Evolutionary conservation across 257 asterid species (phyloP), one percentile per base, ranked within the genome.

Genomic region (Solanum tarijense): DNA sequence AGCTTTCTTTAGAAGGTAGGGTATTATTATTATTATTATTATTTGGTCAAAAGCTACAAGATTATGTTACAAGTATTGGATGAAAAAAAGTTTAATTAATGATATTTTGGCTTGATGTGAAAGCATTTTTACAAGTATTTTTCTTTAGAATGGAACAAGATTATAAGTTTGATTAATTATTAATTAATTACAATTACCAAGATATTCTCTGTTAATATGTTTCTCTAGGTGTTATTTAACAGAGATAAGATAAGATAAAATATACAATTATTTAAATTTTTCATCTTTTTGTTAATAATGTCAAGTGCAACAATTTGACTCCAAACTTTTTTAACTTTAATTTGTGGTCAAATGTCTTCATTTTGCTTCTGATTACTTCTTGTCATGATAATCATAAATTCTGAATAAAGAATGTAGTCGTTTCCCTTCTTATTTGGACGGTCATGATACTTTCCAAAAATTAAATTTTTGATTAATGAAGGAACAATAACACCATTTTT

Each of bases 161-260:
- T 14, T 46, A 16, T 32, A 78, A 8, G 27, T 46, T 46, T 48
- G 60, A 48, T 82, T 82, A 18, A 82, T 20, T 48, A 48, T 20
- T 18, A 62, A 13, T 69, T 71, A 23, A 75, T 41, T 87, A 79
- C 91, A 87, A 18, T 20, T 27, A 36, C 88, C 92, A 87, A 90
- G 86, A 89, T 89, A 89, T 89, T 89, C 91, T 38, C 27, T 71
- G 84, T 34, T 89, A 83, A 73, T 74, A 89, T 52, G 87, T 65
- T 74, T 89, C 92, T 91, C 92, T 89, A 86, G 91, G 92, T 89
- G 21, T 91, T 91, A 87, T 85, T 91, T 85, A 87, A 66, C 89
- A 91, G 89, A 73, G 85, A 86, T 81, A 81, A 82, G 85, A 48
- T 46, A 48, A 29, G 69, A 82, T 18, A 48, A 29, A 38, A 82